Conservation (phyloP, 192 early-diverging fungal species). For the Coemansia sp. region DNA sequence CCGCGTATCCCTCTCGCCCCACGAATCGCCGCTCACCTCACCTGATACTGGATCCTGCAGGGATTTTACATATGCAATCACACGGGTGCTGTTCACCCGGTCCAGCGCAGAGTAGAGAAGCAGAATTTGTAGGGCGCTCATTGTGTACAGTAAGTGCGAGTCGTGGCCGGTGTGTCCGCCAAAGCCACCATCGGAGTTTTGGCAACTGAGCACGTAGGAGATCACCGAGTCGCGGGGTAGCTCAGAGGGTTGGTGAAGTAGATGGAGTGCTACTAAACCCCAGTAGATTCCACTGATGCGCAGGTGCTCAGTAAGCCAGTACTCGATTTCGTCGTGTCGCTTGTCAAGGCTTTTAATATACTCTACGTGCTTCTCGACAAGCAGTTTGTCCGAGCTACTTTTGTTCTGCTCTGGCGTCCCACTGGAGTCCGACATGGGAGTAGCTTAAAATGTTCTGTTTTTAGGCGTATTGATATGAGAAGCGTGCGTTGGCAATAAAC, state of each 20-base stretch:
- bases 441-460: too few species aligned
- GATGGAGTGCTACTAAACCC: slow-evolving; percentile 80
- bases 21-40: slow-evolving; percentile 86
- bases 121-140: slow-evolving; percentile 88
- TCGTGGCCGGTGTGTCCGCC: slow-evolving; percentile 85
- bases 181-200: slow-evolving; percentile 81
- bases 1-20: slow-evolving; percentile 93
- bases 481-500: too few species aligned
- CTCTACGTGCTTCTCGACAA: slow-evolving; percentile 65
- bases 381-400: too few species aligned
- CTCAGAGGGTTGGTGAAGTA: slow-evolving; percentile 64
- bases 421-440: too few species aligned
- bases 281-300: slow-evolving; percentile 92
- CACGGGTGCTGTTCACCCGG: slow-evolving; percentile 61
- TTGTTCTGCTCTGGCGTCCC: too few species aligned
- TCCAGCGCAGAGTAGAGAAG: slow-evolving; percentile 79
- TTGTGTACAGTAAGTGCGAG: slow-evolving; percentile 86
- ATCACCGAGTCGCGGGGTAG: slow-evolving; percentile 73
- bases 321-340: slow-evolving; percentile 85
- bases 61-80: slow-evolving; percentile 63
- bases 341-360: slow-evolving; percentile 74
- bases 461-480: too few species aligned
- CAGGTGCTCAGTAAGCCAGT: slow-evolving; percentile 91
- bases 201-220: slow-evolving; percentile 75
- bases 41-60: slow-evolving; percentile 66